Evolutionary conservation across 345 rosid species (phyloP), one percentile per base, ranked within the genome.

Genomic region (Geranium brycei): DNA sequence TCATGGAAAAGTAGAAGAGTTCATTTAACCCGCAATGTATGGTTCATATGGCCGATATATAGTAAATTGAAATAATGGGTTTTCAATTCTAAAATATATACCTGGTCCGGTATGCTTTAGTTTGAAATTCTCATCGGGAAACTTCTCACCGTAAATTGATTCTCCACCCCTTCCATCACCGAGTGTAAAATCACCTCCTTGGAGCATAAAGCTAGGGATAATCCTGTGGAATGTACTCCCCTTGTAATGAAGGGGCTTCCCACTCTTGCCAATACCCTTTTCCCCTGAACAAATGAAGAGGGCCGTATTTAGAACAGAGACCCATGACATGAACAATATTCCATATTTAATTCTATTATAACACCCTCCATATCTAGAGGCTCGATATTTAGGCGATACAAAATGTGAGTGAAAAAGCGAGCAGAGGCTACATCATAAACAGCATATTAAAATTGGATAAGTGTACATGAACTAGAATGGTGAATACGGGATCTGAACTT

Each of bases 141-240:
- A 93, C 80, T 90, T 91, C 81, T 87, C 86, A 51, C 99, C 99
- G 4, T 88, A 91, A 69, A 93, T 91, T 4, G 99, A 93, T 72
- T 93, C 97, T 56, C 97, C 97, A 35, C 97, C 99, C 75, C 87
- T 86, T 66, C 99, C 99, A 38, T 88, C 88, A 1, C 99, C 99
- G 38, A 72, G 97, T 0, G 99, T 93, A 60, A 93, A 93, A 63
- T 93, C 99, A 70, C 99, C 99, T 60, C 99, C 96, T 53, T 91
- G 97, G 32, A 91, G 61, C 99, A 88, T 93, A 70, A 93, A 93
- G 76, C 86, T 83, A 17, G 99, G 96, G 69, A 93, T 91, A 72
- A 93, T 88, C 76, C 99, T 76, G 81, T 93, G 99, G 74, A 93
- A 88, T 17, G 66, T 16, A 65, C 95, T 90, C 4, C 89, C 96